phyloP scores from a whole-genome alignment of 2,329 filamentous ascomycete species.

The Chaetomium strumarium region DNA sequence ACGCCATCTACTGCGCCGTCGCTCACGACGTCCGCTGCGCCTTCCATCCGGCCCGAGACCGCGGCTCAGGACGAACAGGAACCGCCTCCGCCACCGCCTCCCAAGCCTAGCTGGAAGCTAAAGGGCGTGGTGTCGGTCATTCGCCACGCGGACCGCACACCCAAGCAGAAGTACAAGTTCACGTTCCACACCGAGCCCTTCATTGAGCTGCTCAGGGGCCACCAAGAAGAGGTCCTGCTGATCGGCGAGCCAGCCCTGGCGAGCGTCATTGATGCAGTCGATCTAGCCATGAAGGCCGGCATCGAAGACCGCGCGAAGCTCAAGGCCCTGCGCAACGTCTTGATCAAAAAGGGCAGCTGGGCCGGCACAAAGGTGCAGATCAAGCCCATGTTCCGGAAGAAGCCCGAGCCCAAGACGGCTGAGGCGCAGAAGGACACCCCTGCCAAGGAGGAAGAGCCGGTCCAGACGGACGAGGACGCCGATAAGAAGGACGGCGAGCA shows the following conservation, averaged over 20 bases:
- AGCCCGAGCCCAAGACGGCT: constrained; percentile 48
- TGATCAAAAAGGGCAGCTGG: constrained; percentile 90
- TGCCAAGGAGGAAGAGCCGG: constrained; percentile 19
- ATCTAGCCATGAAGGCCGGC: constrained; percentile 68
- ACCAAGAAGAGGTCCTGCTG: constrained; percentile 91
- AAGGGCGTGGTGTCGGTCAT: constrained; percentile 98
- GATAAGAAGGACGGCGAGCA: constrained; percentile 20
- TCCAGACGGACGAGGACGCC: constrained; percentile 20
- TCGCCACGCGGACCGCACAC: constrained; percentile 91
- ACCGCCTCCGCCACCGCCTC: constrained; percentile 60
- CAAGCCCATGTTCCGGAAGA: constrained; percentile 97
- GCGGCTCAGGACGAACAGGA: constrained; percentile 32
- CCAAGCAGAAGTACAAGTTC: constrained; percentile 99
- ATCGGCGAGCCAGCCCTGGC: constrained; percentile 85
- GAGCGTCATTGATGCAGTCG: constrained; percentile 85
- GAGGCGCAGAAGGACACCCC: constrained; percentile 29
- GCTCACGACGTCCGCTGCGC: constrained; percentile 33
- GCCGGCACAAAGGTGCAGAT: constrained; percentile 97
- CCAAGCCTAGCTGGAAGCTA: constrained; percentile 94
- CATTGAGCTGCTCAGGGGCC: constrained; percentile 87
- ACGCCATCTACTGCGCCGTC: constrained; percentile 36
- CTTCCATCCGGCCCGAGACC: constrained; percentile 33
- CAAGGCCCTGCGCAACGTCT: constrained; percentile 74
- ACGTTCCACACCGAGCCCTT: constrained; percentile 97
- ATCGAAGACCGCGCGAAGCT: constrained; percentile 84